phyloP scores from a whole-genome alignment of 2,329 filamentous ascomycete genomes.

The Cytospora piceicola region DNA sequence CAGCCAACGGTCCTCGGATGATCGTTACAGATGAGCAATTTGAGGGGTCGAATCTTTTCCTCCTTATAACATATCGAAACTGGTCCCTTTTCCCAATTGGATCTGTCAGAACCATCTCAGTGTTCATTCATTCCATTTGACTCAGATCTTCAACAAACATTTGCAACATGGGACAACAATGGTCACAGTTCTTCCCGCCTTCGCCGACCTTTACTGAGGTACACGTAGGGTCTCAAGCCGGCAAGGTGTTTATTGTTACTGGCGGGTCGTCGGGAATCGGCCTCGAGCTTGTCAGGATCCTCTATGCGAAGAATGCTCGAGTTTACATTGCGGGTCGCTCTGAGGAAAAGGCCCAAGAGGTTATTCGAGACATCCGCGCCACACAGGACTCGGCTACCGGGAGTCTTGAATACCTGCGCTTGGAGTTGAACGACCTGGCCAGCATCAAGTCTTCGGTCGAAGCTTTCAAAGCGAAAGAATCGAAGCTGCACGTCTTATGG shows the following conservation, averaged over 20 bases:
- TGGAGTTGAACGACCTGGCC: constrained; percentile 38
- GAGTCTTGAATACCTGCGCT: constrained; percentile 35
- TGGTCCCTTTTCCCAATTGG: no score
- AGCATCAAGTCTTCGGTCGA: constrained; percentile 33
- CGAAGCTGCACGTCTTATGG: constrained; percentile 43
- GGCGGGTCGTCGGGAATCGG: constrained; percentile 41
- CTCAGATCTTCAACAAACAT: no score
- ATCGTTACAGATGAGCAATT: no score
- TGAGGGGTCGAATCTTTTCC: no score
- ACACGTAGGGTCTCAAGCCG: constrained; percentile 3
- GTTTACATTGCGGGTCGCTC: constrained; percentile 53
- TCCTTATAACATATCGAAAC: no score
- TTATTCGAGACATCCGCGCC: constrained; percentile 23
- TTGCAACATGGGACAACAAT: no score
- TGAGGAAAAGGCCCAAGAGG: background rate
- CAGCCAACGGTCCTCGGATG: no score
- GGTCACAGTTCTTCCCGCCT: constrained; percentile 13
- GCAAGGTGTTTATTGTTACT: constrained; percentile 46
- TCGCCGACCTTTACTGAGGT: constrained; percentile 20
- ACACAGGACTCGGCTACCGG: no score
- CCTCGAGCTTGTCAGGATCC: constrained; percentile 49
- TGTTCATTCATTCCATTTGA: no score
- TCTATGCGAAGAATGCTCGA: constrained; percentile 52
- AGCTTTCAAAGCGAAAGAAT: constrained; percentile 31
- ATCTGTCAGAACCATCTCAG: no score